Percentiles rank a stretch among this genome's conserved stretches.
Evolutionary conservation across 2,329 filamentous ascomycete species (phyloP).

Genomic region (Ophiostoma quercus): DNA sequence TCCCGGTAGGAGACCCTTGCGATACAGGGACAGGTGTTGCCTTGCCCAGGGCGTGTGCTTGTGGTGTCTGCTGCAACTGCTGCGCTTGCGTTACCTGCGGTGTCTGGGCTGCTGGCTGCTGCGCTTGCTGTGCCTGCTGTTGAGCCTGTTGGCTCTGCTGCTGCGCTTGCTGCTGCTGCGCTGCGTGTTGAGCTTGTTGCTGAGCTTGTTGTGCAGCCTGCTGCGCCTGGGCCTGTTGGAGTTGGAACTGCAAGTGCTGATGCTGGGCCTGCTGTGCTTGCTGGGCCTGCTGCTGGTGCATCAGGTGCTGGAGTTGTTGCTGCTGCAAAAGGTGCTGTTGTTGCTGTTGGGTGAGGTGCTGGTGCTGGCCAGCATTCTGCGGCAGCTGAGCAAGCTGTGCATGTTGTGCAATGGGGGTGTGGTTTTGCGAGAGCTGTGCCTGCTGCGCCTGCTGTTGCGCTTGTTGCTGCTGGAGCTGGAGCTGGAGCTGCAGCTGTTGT

Average conservation of each 20-base stretch:
- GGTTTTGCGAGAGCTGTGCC: conserved; percentile 24
- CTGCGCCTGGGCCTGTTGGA: conserved; percentile 39
- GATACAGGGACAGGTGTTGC: conserved; percentile 26
- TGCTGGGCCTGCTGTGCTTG: conserved; percentile 37
- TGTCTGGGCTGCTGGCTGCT: conserved; percentile 33
- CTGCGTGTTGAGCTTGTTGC: conserved; percentile 30
- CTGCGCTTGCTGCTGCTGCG: conserved; percentile 31
- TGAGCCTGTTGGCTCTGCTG: conserved; percentile 38
- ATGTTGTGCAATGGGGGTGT: conserved; percentile 19
- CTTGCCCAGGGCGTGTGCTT: conserved; percentile 24
- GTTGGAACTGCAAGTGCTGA: conserved; percentile 25
- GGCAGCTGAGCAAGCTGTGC: conserved; percentile 23
- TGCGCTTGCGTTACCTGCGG: conserved; percentile 27
- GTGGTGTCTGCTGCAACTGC: conserved; percentile 18
- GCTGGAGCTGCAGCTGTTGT: conserved; percentile 39
- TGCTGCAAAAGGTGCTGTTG: conserved; percentile 44
- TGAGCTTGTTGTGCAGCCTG: conserved; percentile 50
- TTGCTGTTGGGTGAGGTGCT: conserved; percentile 22
- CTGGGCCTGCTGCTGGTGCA: conserved; percentile 42
- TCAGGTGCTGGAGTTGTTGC: conserved; percentile 27
- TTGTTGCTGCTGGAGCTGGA: conserved; percentile 40
- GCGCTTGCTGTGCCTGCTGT: conserved; percentile 27
- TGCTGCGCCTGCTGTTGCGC: conserved; percentile 30
- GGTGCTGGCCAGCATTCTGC: conserved; percentile 15
- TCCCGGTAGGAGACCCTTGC: conserved; percentile 33